Evolutionary conservation across 495 filamentous ascomycete genomes (phyloP).

Genomic region (Annulohypoxylon bovei): DNA sequence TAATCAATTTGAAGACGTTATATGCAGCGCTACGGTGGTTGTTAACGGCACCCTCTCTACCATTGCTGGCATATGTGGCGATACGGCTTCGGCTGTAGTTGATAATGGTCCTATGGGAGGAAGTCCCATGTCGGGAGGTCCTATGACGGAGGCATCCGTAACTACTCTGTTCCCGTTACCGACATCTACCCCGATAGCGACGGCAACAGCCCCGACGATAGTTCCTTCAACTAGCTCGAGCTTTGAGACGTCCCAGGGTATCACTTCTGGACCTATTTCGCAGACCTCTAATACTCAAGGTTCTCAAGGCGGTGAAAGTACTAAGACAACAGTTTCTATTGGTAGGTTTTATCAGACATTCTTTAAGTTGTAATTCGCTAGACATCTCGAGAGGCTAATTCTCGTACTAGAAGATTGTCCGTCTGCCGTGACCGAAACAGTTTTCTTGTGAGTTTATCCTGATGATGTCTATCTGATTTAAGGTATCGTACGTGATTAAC

Average conservation of each 20-base stretch:
- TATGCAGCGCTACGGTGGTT: slow-evolving; percentile 26
- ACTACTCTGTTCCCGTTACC: background rate
- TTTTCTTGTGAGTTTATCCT: slow-evolving; percentile 27
- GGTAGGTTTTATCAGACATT: slow-evolving; percentile 22
- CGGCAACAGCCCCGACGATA: background rate
- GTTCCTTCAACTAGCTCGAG: background rate
- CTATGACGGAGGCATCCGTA: slow-evolving; percentile 11
- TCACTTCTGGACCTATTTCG: background rate
- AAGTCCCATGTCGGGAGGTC: no score
- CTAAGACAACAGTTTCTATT: slow-evolving; percentile 9
- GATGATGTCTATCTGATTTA: background rate
- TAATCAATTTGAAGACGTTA: slow-evolving; percentile 24
- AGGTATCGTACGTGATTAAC: slow-evolving; percentile 5
- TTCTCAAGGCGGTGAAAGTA: background rate
- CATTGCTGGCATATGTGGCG: slow-evolving; percentile 28
- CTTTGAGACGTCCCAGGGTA: background rate
- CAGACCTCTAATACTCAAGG: no score
- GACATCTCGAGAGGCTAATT: background rate
- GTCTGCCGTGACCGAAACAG: slow-evolving; percentile 7
- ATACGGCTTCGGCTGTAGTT: slow-evolving; percentile 16
- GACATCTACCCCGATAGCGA: background rate
- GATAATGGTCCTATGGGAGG: slow-evolving; percentile 19
- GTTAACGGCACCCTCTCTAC: slow-evolving; percentile 32
- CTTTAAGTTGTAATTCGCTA: background rate
- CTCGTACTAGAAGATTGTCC: slow-evolving; percentile 18